Conservation (phyloP, 2,329 filamentous ascomycete species). For the Gyromitra esculenta region DNA sequence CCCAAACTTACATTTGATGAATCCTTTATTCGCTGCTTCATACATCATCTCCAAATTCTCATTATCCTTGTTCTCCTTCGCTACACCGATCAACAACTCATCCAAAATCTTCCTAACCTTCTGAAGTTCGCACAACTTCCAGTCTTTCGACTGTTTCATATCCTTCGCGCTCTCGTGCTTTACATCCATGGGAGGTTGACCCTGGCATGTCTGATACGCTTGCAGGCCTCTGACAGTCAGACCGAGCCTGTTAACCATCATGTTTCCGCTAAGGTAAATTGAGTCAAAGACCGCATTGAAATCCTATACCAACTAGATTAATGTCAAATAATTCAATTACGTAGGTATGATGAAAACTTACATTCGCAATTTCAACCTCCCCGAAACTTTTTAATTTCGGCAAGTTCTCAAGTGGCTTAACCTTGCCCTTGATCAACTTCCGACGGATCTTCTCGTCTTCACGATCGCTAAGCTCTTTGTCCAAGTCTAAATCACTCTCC, state of each 20-base stretch:
- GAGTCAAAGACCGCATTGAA: constrained; percentile 64
- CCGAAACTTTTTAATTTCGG: constrained; percentile 50
- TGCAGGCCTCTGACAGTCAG: constrained; percentile 75
- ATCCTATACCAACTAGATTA: constrained; percentile 59
- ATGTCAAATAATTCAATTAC: neutral
- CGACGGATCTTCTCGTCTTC: constrained; percentile 54
- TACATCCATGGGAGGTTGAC: constrained; percentile 65
- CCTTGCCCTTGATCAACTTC: constrained; percentile 40
- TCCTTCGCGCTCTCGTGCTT: constrained; percentile 71
- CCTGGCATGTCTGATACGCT: constrained; percentile 74
- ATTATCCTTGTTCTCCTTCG: constrained; percentile 75
- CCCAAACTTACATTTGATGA: constrained; percentile 65
- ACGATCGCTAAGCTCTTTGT: constrained; percentile 64
- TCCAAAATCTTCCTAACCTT: constrained; percentile 74
- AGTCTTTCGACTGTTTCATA: constrained; percentile 73
- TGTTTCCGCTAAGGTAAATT: constrained; percentile 81
- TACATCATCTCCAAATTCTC: constrained; percentile 73
- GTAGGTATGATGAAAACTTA: constrained; percentile 23
- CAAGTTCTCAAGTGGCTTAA: constrained; percentile 49
- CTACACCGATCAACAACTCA: constrained; percentile 70
- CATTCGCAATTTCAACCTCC: constrained; percentile 51
- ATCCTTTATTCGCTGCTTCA: constrained; percentile 72
- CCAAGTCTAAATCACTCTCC: constrained; percentile 53
- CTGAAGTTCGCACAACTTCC: constrained; percentile 79
- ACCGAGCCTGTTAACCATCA: constrained; percentile 92